Conservation (phyloP, 1,284 basidiomycete genomes). For the Pascua sp. region DNA sequence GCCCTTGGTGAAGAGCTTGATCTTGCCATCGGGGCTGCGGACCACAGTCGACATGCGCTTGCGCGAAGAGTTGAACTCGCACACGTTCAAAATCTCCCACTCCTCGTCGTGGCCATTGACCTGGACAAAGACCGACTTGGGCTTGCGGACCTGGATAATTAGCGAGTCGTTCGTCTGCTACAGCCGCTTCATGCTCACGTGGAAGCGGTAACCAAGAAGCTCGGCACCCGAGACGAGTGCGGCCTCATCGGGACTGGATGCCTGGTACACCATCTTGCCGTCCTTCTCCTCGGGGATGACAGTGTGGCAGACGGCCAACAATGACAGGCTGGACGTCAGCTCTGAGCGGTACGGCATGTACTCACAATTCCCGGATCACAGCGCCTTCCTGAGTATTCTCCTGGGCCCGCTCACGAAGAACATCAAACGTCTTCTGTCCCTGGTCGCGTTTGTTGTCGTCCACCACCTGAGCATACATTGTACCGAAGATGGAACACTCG, state of each 20-base stretch:
- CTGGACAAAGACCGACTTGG: slow-evolving; percentile 87
- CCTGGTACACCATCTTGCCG: slow-evolving; percentile 82
- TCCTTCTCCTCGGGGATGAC: slow-evolving; percentile 93
- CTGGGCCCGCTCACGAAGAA: slow-evolving; percentile 32
- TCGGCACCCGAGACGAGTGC: slow-evolving; percentile 94
- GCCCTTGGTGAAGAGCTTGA: slow-evolving; percentile 95
- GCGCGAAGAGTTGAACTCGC: slow-evolving; percentile 96
- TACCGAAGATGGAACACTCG: slow-evolving; percentile 82
- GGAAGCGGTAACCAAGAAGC: slow-evolving; percentile 86
- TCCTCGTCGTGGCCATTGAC: slow-evolving; percentile 70
- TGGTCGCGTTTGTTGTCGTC: slow-evolving; percentile 74
- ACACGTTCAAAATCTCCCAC: slow-evolving; percentile 91
- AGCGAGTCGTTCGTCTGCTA: slow-evolving; percentile 2
- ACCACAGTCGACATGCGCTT: slow-evolving; percentile 98
- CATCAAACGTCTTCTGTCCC: slow-evolving; percentile 50
- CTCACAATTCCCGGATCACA: slow-evolving; percentile 70
- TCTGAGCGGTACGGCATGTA: not conserved
- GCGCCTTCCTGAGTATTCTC: slow-evolving; percentile 65
- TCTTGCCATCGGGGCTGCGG: slow-evolving; percentile 78
- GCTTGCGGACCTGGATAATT: slow-evolving; percentile 76
- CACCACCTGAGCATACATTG: slow-evolving; percentile 82
- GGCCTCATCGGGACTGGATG: slow-evolving; percentile 96
- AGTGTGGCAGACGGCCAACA: slow-evolving; percentile 95
- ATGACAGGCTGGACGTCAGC: slow-evolving; percentile 55
- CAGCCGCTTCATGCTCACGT: slow-evolving; percentile 57